Evolutionary conservation across 2,329 filamentous ascomycete genomes (phyloP).

Genomic region (Beauveria sp.): DNA sequence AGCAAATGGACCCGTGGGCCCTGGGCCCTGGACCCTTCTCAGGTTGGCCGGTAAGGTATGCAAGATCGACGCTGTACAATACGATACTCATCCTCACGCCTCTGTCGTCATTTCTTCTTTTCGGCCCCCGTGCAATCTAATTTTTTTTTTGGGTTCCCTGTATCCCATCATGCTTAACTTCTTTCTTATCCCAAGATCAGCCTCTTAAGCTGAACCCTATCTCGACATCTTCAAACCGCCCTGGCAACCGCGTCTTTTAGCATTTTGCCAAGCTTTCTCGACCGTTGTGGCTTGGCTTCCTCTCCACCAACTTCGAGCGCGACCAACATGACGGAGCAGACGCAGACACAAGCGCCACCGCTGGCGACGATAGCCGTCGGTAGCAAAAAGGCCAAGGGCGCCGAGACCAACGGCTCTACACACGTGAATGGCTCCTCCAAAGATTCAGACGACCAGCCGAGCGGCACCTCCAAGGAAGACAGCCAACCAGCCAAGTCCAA

Average conservation of each 20-base stretch:
- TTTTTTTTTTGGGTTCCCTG: neutral
- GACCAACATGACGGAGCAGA: neutral
- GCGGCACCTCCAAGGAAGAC: conserved; percentile 6
- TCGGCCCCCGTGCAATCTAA: neutral
- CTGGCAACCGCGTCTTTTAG: neutral
- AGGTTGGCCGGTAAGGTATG: no score
- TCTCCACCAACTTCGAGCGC: neutral
- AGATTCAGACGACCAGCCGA: neutral
- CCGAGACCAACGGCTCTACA: neutral
- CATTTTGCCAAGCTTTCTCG: conserved; percentile 6
- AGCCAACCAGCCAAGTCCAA: conserved; percentile 1
- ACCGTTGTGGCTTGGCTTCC: conserved; percentile 5
- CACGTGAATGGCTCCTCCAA: neutral
- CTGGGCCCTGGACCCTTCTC: no score
- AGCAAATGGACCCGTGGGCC: neutral
- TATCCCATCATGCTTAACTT: neutral
- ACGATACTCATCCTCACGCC: neutral
- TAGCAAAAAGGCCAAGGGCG: neutral
- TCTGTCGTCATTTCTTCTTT: conserved; percentile 3
- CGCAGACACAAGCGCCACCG: neutral
- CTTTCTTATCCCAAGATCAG: neutral
- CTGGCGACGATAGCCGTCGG: neutral
- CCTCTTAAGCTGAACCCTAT: neutral
- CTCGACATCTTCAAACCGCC: neutral
- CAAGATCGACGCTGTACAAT: no score